A percentile compares a stretch with the other conserved stretches of the same genome.
These are phyloP conservation scores for Heterobasidion parviporum DNA, from an alignment of 1,284 basidiomycete genomes.

Conservation along the genomic window DNA sequence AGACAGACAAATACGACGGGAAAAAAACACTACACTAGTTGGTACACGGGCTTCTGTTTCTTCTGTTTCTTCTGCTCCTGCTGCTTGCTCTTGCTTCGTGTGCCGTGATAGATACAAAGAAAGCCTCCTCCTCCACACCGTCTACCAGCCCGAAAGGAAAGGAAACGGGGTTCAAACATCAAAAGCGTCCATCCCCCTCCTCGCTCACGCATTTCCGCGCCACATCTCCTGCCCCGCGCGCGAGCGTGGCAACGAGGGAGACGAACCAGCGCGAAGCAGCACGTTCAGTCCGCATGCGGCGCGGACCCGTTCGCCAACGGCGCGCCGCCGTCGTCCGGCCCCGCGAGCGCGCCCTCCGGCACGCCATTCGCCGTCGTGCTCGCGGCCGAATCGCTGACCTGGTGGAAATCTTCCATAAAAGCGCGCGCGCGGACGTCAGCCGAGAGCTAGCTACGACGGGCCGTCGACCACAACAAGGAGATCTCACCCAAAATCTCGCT, in stretches of 20 bases:
- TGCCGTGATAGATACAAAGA: neutral
- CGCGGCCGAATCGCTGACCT: conserved; percentile 46
- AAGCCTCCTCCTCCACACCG: neutral
- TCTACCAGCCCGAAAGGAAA: neutral
- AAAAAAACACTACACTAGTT: neutral
- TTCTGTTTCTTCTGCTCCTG: neutral
- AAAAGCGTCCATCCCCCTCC: neutral
- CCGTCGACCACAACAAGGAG: neutral
- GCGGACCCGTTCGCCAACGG: neutral
- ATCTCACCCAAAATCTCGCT: conserved; percentile 84
- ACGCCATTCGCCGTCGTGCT: conserved; percentile 26
- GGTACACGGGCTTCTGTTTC: too few relatives aligned
- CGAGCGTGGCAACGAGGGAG: neutral
- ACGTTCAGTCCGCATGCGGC: neutral
- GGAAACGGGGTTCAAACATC: neutral
- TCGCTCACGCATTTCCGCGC: neutral
- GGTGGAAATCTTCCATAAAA: conserved; percentile 59
- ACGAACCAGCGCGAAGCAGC: neutral
- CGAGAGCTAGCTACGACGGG: neutral
- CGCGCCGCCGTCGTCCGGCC: conserved; percentile 33
- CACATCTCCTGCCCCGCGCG: neutral
- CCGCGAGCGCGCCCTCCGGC: conserved; percentile 59
- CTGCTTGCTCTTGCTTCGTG: neutral
- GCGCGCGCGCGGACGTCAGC: neutral
- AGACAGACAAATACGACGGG: too few relatives aligned